Evolutionary conservation across 495 filamentous ascomycete genomes (phyloP), one percentile per base, ranked within the genome.

Genomic region (Pyrenula aspistea): DNA sequence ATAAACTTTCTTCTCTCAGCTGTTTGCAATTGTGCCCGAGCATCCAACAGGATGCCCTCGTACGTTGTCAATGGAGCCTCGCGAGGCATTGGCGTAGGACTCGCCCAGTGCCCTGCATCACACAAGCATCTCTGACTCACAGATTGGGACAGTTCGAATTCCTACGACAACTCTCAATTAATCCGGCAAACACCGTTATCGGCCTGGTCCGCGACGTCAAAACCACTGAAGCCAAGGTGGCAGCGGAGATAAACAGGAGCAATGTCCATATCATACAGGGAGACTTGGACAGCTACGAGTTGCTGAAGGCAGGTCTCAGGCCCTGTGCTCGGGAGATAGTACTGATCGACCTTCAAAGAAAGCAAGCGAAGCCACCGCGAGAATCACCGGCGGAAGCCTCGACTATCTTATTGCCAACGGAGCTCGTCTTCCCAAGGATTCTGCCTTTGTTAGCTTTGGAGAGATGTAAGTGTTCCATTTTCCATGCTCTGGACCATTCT

Each of bases 391-490:
- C 24, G 70, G 70, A 24, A 59, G 36, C 0, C 59, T 74, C 19
- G 72, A 74, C 56, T 63, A 66, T 52, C 57, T 77, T 50, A 68
- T 75, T 19, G 66, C 67, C 48, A 76, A 77, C 52, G 71, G 62
- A 4, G 73, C 53, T 61, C 50, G 24, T 20, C 56, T 22, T 52
- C 64, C 25, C 42, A 56, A 10, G 58, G 31, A 57, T 24, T 56
- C 59, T 52, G 53, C 63, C 42, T 67, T 56, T 60, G 53, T 50
- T 48, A 42, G 53, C n/a, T 59, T 67, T 24, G 59, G 59, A 12
- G 59, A 47, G 25, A 49, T 65, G 65, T 67, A 55, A 25, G 65
- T 62, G 31, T 42, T 15, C 31, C 31, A n/a, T 42, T 42, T 42
- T 42, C 31, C 31, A 15, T 42, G 31, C 31, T 42, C 15, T 42